These are phyloP conservation scores for Leptodontidium sp. DNA, from an alignment of 2,329 filamentous ascomycete genomes.

Conservation along the genomic window DNA sequence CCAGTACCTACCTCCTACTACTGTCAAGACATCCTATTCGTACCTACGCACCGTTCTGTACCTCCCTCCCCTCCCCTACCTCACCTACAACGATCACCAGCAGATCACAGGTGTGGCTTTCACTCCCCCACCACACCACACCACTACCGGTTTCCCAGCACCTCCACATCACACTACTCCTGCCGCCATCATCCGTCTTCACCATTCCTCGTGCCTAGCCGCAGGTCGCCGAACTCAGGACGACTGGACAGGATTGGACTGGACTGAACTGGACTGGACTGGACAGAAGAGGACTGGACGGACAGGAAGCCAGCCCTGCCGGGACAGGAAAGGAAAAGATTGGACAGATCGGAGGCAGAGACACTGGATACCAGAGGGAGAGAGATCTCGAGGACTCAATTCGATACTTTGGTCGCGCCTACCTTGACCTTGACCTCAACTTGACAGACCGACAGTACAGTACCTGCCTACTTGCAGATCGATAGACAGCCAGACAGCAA, in stretches of 20 bases:
- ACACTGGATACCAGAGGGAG: background rate
- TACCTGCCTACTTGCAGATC: background rate
- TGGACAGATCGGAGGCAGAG: background rate
- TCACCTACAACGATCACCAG: constrained; percentile 13
- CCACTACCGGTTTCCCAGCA: constrained; percentile 18
- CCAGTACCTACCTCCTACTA: background rate
- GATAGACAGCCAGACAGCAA: background rate
- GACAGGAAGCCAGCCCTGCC: constrained; percentile 9
- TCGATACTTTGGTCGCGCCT: constrained; percentile 5
- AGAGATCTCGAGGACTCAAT: background rate
- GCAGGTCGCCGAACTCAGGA: constrained; percentile 28
- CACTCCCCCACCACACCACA: constrained; percentile 12
- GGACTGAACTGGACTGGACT: background rate
- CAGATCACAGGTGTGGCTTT: constrained; percentile 18
- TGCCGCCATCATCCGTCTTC: constrained; percentile 5
- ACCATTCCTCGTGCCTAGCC: constrained; percentile 25
- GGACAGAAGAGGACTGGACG: constrained; percentile 2
- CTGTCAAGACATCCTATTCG: background rate
- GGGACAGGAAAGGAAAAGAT: constrained; percentile 9
- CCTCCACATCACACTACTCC: constrained; percentile 14
- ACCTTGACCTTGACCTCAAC: background rate
- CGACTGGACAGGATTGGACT: constrained; percentile 10
- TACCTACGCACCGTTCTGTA: background rate
- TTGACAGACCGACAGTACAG: background rate
- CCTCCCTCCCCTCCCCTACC: background rate